A percentile compares a stretch with the other conserved stretches of the same genome.
phyloP scores from a whole-genome alignment of 2,329 filamentous ascomycete genomes.

The Aureobasidium sp. region DNA sequence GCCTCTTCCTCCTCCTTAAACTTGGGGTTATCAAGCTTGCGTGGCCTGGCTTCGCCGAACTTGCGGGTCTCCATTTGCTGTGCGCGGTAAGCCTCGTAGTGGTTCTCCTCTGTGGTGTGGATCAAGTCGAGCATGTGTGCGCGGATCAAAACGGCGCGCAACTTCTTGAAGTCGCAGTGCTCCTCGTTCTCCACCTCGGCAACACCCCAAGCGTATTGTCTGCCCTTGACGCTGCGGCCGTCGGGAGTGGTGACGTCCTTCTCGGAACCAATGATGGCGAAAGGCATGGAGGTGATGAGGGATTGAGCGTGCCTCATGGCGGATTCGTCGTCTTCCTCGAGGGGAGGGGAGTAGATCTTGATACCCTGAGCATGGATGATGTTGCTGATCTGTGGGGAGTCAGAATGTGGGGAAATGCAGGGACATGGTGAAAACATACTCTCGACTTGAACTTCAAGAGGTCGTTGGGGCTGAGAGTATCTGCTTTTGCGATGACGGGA shows the following conservation, averaged over 20 bases:
- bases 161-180: slow-evolving; percentile 99
- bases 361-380: slow-evolving; percentile 98
- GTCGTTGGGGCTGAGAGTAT: slow-evolving; percentile 89
- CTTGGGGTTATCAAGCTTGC: slow-evolving; percentile 99
- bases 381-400: slow-evolving; percentile 64
- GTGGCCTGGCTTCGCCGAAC: slow-evolving; percentile 92
- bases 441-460: slow-evolving; percentile 90
- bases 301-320: slow-evolving; percentile 90
- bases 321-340: slow-evolving; percentile 97
- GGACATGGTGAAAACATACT: slow-evolving; percentile 46
- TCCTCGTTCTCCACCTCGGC: slow-evolving; percentile 99
- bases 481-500: slow-evolving; percentile 95
- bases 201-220: slow-evolving; percentile 98
- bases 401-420: slow-evolving; percentile 19
- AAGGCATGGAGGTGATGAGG: slow-evolving; percentile 95
- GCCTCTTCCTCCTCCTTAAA: slow-evolving; percentile 99
- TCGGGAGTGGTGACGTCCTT: slow-evolving; percentile 97
- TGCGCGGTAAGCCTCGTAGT: slow-evolving; percentile 98
- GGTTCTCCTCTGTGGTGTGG: slow-evolving; percentile 97
- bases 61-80: slow-evolving; percentile 99
- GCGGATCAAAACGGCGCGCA: slow-evolving; percentile 95
- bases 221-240: slow-evolving; percentile 94
- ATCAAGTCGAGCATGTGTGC: slow-evolving; percentile 98
- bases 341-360: slow-evolving; percentile 97
- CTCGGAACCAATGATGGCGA: slow-evolving; percentile 97